phyloP scores from a whole-genome alignment of 2,329 filamentous ascomycete genomes.

The Trichoderma pleuroti region DNA sequence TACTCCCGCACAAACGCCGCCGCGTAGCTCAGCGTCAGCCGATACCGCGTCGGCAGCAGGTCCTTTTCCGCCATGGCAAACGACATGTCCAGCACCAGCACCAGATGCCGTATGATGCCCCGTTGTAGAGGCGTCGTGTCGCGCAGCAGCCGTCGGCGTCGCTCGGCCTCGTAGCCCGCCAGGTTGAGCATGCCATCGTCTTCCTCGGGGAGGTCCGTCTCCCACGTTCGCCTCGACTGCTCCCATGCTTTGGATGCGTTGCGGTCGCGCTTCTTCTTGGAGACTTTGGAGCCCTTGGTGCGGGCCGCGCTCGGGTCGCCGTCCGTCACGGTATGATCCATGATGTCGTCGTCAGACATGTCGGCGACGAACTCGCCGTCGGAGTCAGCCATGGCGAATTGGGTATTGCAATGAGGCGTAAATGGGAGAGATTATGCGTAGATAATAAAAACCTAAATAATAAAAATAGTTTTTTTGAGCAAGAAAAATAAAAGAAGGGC shows the following conservation, averaged over 20 bases:
- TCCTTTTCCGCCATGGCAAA: constrained; percentile 96
- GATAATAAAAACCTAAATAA: neutral
- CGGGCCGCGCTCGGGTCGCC: constrained; percentile 29
- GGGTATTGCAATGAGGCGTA: neutral
- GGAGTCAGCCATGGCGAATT: constrained; percentile 61
- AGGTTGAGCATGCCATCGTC: constrained; percentile 77
- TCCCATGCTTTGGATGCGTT: constrained; percentile 59
- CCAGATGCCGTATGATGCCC: constrained; percentile 94
- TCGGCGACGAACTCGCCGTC: constrained; percentile 66
- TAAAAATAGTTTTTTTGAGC: too few species aligned
- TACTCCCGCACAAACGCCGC: constrained; percentile 88
- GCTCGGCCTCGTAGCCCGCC: constrained; percentile 76
- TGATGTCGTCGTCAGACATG: constrained; percentile 63
- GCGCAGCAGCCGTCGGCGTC: constrained; percentile 74
- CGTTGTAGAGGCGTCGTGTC: constrained; percentile 95
- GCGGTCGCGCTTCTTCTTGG: constrained; percentile 35
- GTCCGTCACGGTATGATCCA: constrained; percentile 45
- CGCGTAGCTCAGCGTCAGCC: constrained; percentile 77
- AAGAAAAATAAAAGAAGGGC: neutral
- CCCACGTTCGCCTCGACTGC: constrained; percentile 65
- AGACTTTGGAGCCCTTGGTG: constrained; percentile 27
- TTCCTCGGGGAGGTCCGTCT: constrained; percentile 65
- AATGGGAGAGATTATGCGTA: neutral
- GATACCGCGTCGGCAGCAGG: constrained; percentile 80
- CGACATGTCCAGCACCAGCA: constrained; percentile 87